Evolutionary conservation across 2,329 filamentous ascomycete species (phyloP).

Genomic region (Phaeosphaeria sp.): DNA sequence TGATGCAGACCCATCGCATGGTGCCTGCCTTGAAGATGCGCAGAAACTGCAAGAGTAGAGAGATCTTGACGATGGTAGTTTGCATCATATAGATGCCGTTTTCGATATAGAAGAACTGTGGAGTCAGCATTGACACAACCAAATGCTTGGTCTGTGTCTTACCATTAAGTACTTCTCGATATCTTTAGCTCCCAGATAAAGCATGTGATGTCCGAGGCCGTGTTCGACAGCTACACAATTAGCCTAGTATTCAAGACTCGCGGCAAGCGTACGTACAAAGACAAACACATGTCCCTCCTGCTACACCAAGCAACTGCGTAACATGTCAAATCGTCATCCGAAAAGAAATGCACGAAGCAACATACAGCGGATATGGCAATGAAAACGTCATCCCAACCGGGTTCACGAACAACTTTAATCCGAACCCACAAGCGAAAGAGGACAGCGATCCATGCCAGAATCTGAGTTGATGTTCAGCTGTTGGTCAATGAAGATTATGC

Average conservation of each 20-base stretch:
- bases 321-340: constrained; percentile 2
- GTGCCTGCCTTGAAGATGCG: constrained; percentile 44
- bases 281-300: constrained; percentile 31
- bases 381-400: constrained; percentile 47
- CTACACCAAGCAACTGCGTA: constrained; percentile 32
- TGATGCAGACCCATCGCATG: constrained; percentile 37
- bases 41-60: constrained; percentile 46
- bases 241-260: not conserved
- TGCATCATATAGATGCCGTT: constrained; percentile 40
- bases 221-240: constrained; percentile 32
- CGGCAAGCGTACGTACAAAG: constrained; percentile 22
- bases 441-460: constrained; percentile 37
- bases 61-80: constrained; percentile 44
- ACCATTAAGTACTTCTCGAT: constrained; percentile 25
- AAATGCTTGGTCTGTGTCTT: not conserved
- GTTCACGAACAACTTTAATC: constrained; percentile 34
- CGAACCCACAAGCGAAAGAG: constrained; percentile 38
- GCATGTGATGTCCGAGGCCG: constrained; percentile 43
- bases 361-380: constrained; percentile 39
- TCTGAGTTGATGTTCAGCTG: constrained; percentile 22
- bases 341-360: not conserved
- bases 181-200: constrained; percentile 25
- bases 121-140: not conserved
- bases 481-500: not conserved
- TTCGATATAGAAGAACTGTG: constrained; percentile 37